Evolutionary conservation across 768 basidiomycete species (phyloP).

Genomic region (Amylocystis lapponica): DNA sequence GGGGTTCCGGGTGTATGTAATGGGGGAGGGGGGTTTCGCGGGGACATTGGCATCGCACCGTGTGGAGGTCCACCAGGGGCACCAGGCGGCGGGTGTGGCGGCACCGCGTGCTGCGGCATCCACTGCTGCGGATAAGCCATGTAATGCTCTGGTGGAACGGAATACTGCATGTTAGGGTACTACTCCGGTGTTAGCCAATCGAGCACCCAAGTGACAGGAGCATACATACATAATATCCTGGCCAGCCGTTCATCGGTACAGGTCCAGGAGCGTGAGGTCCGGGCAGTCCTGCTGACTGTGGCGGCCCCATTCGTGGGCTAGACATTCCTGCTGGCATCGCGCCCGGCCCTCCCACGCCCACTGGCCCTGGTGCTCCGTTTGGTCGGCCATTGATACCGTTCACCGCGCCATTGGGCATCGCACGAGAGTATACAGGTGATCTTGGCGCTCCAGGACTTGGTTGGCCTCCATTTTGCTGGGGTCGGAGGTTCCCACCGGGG

Average conservation of each 20-base stretch:
- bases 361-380: slow-evolving; percentile 41
- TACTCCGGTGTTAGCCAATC: slow-evolving; percentile 20
- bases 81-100: slow-evolving; percentile 22
- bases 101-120: slow-evolving; percentile 26
- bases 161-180: slow-evolving; percentile 37
- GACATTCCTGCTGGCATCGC: slow-evolving; percentile 47
- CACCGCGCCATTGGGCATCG: slow-evolving; percentile 55
- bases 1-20: slow-evolving; percentile 63
- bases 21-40: slow-evolving; percentile 49
- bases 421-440: slow-evolving; percentile 61
- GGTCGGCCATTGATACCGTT: slow-evolving; percentile 45
- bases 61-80: slow-evolving; percentile 37
- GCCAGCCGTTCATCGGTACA: slow-evolving; percentile 36
- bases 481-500: slow-evolving; percentile 38
- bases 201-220: slow-evolving; percentile 1
- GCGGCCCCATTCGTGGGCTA: slow-evolving; percentile 63
- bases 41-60: slow-evolving; percentile 60
- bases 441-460: slow-evolving; percentile 39
- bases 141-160: slow-evolving; percentile 38
- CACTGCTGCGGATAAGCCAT: slow-evolving; percentile 33
- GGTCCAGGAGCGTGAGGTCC: slow-evolving; percentile 33
- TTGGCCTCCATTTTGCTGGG: slow-evolving; percentile 30
- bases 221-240: slow-evolving; percentile 51
- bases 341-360: slow-evolving; percentile 22
- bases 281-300: slow-evolving; percentile 51